Conservation (phyloP, 306 rosid species). For the Acacia confusa region DNA sequence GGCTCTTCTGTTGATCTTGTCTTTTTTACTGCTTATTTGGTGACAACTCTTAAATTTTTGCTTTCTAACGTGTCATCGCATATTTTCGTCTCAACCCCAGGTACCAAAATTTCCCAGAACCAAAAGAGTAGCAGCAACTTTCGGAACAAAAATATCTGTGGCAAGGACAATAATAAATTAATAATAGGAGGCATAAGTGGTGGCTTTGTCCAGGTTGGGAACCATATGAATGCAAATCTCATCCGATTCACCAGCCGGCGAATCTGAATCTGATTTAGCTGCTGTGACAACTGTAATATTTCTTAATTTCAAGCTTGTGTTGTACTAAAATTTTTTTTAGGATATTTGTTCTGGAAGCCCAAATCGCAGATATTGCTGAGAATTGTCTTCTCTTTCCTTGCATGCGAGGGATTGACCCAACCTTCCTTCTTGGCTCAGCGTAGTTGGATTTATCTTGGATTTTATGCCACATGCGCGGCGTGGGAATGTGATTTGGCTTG, state of each 20-base stretch:
- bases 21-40: background rate
- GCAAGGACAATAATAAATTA: conserved; percentile 1
- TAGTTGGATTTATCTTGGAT: conserved; percentile 12
- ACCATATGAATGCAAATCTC: background rate
- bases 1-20: background rate
- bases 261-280: conserved; percentile 34
- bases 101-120: background rate
- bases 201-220: conserved; percentile 28
- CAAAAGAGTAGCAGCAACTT: background rate
- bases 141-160: background rate
- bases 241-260: conserved; percentile 21
- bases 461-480: background rate
- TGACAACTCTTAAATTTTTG: background rate
- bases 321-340: background rate
- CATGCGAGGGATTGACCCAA: conserved; percentile 25
- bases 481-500: background rate
- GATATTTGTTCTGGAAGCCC: background rate
- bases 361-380: background rate
- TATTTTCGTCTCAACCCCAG: background rate
- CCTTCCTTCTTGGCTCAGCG: conserved; percentile 3
- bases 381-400: background rate
- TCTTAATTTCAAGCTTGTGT: background rate
- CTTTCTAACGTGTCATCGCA: background rate
- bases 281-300: conserved; percentile 34
- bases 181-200: conserved; percentile 22